These are phyloP conservation scores for Kodamaea jinghongensis DNA, from an alignment of 805 yeast species.

Conservation along the genomic window DNA sequence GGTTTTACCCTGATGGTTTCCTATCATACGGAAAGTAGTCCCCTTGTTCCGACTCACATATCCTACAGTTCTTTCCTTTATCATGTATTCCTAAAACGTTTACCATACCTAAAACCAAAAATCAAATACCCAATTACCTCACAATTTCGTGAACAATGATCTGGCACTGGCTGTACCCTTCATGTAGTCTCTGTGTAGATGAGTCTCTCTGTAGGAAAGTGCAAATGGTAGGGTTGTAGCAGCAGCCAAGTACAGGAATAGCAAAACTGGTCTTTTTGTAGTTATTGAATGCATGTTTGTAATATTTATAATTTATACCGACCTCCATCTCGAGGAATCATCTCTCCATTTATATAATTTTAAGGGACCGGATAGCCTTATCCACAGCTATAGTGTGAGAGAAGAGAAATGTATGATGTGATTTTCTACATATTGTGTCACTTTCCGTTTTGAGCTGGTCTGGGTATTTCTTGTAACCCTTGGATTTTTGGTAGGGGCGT, in stretches of 20 bases:
- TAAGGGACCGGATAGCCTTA: neutral
- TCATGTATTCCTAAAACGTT: conserved; percentile 1
- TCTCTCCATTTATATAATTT: conserved; percentile 3
- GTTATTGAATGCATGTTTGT: no score
- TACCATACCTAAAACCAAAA: conserved; percentile 26
- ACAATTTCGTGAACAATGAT: conserved; percentile 7
- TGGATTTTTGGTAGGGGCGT: no score
- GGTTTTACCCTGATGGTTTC: neutral
- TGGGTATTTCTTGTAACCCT: no score
- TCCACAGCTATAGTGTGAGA: neutral
- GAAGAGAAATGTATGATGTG: conserved; percentile 3
- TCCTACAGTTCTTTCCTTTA: neutral
- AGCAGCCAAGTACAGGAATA: conserved; percentile 38
- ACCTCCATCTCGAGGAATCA: no score
- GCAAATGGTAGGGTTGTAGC: conserved; percentile 40
- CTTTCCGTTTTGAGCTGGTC: conserved; percentile 1
- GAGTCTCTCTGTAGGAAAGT: conserved; percentile 39
- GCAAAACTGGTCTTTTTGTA: conserved; percentile 24
- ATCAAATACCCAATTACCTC: neutral
- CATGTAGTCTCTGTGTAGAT: conserved; percentile 14
- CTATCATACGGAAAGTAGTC: neutral
- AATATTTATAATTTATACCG: no score
- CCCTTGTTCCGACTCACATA: neutral
- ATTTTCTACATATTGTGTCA: conserved; percentile 5
- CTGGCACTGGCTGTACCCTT: conserved; percentile 38